Conservation (phyloP, 2,329 filamentous ascomycete species). For the Xylariales sp. region DNA sequence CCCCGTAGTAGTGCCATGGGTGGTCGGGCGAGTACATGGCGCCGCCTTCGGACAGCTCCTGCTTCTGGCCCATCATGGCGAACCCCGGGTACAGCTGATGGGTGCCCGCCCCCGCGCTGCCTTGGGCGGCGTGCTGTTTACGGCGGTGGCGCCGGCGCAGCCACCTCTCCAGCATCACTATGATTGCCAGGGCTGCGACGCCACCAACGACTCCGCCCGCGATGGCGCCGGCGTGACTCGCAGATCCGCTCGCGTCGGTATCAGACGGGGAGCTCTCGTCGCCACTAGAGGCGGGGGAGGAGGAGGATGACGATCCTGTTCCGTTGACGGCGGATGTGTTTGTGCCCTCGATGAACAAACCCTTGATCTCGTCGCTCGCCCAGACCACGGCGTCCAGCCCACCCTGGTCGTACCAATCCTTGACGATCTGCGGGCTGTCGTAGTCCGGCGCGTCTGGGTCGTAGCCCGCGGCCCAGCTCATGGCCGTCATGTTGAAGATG, state of each 20-base stretch:
- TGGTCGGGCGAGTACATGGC: too few relatives aligned
- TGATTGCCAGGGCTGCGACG: slow-evolving; percentile 9
- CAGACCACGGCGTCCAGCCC: slow-evolving; percentile 20
- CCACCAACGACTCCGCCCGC: slow-evolving; percentile 21
- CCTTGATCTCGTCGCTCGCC: slow-evolving; percentile 17
- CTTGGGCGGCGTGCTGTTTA: too few relatives aligned
- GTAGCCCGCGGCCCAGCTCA: slow-evolving; percentile 29
- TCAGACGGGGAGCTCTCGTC: background rate
- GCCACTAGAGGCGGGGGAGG: background rate
- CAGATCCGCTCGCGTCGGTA: background rate
- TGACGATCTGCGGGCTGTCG: slow-evolving; percentile 24
- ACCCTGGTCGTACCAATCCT: slow-evolving; percentile 27
- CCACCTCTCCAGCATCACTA: too few relatives aligned
- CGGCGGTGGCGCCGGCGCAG: too few relatives aligned
- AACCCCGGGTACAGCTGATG: too few relatives aligned
- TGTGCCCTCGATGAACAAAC: slow-evolving; percentile 17
- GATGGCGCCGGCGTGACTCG: slow-evolving; percentile 10
- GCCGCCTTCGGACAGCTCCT: too few relatives aligned
- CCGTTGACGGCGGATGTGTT: slow-evolving; percentile 7
- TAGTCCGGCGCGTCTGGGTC: slow-evolving; percentile 28
- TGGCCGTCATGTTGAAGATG: slow-evolving; percentile 32
- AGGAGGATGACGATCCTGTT: slow-evolving; percentile 6
- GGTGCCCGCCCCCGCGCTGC: too few relatives aligned
- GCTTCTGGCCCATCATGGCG: too few relatives aligned
- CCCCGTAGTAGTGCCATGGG: too few relatives aligned